These are phyloP conservation scores for Camellia oleifera DNA, from an alignment of 179 eudicot genomes.

Conservation along the genomic window DNA sequence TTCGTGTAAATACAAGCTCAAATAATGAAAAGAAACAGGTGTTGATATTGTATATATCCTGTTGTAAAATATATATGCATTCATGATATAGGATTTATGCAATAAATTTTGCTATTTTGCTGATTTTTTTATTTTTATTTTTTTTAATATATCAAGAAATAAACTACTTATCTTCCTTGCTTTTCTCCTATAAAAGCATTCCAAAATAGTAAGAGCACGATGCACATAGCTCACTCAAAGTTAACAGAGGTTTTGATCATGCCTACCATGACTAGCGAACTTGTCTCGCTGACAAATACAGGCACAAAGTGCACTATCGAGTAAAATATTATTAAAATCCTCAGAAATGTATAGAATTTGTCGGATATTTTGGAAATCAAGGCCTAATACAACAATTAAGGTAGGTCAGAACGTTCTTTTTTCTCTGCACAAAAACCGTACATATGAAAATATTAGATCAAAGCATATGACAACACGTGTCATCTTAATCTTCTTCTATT, in stretches of 20 bases:
- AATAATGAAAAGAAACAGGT: conserved; percentile 6
- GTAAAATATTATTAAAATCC: not conserved
- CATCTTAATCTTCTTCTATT: not conserved
- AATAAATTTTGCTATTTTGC: not conserved
- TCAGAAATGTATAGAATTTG: not conserved
- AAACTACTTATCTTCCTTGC: not conserved
- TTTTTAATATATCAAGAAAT: too few species aligned
- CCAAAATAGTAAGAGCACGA: not conserved
- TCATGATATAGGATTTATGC: not conserved
- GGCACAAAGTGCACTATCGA: not conserved
- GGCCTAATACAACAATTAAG: conserved; percentile 41
- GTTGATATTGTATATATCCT: not conserved
- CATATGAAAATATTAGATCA: conserved; percentile 18
- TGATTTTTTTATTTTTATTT: too few species aligned
- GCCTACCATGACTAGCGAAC: not conserved
- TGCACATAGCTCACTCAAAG: not conserved
- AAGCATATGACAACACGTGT: not conserved
- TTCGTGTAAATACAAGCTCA: conserved; percentile 1
- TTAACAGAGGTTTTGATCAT: not conserved
- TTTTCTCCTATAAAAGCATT: not conserved
- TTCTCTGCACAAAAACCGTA: conserved; percentile 34
- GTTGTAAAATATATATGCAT: not conserved
- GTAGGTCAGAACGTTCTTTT: conserved; percentile 31
- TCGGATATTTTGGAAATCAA: conserved; percentile 13
- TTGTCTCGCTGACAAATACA: not conserved